Conservation (phyloP, 805 yeast genomes). For the Nakazawaea wickerhamii region DNA sequence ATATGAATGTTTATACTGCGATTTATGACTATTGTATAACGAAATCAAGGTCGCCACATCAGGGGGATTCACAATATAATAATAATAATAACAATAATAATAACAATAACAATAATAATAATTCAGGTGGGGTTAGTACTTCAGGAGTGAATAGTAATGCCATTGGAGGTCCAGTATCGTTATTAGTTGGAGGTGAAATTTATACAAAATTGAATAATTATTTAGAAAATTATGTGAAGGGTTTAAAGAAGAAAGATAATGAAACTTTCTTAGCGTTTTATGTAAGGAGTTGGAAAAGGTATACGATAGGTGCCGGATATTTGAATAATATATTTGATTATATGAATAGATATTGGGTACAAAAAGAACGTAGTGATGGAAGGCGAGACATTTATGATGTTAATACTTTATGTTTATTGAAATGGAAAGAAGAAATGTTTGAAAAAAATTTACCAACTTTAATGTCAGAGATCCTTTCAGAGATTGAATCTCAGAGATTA, state of each 20-base stretch:
- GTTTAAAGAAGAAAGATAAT: slow-evolving; percentile 42
- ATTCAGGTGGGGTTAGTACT: background rate
- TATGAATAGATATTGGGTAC: slow-evolving; percentile 96
- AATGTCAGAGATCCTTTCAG: slow-evolving; percentile 66
- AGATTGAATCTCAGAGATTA: slow-evolving; percentile 73
- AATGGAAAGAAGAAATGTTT: slow-evolving; percentile 86
- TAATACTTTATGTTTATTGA: slow-evolving; percentile 76
- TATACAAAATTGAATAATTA: slow-evolving; percentile 68
- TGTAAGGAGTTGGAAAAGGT: slow-evolving; percentile 84
- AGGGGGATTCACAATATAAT: slow-evolving; percentile 18
- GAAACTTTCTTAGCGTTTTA: slow-evolving; percentile 79
- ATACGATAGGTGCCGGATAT: slow-evolving; percentile 85
- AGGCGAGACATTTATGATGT: slow-evolving; percentile 87
- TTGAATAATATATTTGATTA: slow-evolving; percentile 92
- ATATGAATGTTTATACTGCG: slow-evolving; percentile 87
- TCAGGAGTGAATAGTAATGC: slow-evolving; percentile 14
- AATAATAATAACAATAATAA: slow-evolving; percentile 15
- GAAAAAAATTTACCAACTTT: slow-evolving; percentile 54
- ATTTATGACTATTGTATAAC: slow-evolving; percentile 90
- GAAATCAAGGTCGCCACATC: slow-evolving; percentile 51
- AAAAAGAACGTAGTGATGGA: slow-evolving; percentile 92
- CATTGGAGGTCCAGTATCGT: slow-evolving; percentile 21
- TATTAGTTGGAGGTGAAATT: slow-evolving; percentile 85
- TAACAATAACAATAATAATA: background rate
- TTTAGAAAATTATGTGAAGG: slow-evolving; percentile 52